Percentiles rank a stretch among this genome's conserved stretches.
These are phyloP conservation scores for Psilocybe cyanescens DNA, from an alignment of 768 basidiomycete genomes.

Conservation along the genomic window DNA sequence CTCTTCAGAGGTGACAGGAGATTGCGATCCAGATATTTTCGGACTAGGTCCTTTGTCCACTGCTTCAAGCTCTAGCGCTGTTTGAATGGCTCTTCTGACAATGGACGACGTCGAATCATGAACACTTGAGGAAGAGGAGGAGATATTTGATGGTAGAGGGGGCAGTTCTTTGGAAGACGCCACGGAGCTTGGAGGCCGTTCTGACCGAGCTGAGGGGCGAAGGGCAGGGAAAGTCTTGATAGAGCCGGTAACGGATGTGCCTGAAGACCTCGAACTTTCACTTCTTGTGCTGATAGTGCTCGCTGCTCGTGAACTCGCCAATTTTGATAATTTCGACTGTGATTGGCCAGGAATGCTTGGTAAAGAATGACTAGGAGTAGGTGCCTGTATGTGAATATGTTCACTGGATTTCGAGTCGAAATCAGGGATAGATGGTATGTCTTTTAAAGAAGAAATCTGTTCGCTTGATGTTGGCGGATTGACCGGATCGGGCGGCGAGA, in stretches of 20 bases:
- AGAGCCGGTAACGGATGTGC: constrained; percentile 57
- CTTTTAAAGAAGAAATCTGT: constrained; percentile 47
- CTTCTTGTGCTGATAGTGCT: constrained; percentile 47
- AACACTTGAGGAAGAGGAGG: constrained; percentile 24
- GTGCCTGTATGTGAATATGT: constrained; percentile 23
- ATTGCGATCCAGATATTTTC: constrained; percentile 21
- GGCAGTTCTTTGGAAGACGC: constrained; percentile 33
- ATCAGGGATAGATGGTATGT: constrained; percentile 61
- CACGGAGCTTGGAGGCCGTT: constrained; percentile 39
- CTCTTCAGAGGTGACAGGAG: constrained; percentile 14
- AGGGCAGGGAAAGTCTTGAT: constrained; percentile 74
- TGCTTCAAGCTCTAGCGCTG: constrained; percentile 67
- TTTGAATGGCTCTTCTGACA: constrained; percentile 66
- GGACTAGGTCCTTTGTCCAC: constrained; percentile 39
- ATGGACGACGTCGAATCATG: constrained; percentile 59
- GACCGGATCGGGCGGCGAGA: constrained; percentile 29
- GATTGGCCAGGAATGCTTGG: constrained; percentile 44
- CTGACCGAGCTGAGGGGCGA: constrained; percentile 68
- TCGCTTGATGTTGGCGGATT: constrained; percentile 43
- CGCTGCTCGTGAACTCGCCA: constrained; percentile 68
- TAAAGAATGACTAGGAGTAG: constrained; percentile 25
- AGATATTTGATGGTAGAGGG: constrained; percentile 20
- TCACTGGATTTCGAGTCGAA: constrained; percentile 49
- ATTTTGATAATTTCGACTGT: constrained; percentile 67
- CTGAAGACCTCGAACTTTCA: constrained; percentile 59